Conservation (phyloP, 2,329 filamentous ascomycete genomes). For the Colletotrichum theobromicola region DNA sequence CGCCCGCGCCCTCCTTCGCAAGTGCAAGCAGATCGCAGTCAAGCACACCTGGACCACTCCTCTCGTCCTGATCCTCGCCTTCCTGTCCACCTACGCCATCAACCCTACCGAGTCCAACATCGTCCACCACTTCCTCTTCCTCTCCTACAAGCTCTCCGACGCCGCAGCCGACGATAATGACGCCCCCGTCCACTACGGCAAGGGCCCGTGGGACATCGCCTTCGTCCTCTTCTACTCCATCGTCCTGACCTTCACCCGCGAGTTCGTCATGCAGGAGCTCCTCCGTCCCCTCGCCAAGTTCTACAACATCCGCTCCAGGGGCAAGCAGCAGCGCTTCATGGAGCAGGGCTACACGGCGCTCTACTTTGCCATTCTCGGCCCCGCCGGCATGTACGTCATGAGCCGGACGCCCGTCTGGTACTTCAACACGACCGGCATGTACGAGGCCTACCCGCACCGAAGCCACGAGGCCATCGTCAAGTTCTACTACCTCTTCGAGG, state of each 20-base stretch:
- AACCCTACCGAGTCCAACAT: slow-evolving; percentile 70
- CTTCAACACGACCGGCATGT: slow-evolving; percentile 76
- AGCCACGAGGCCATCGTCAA: slow-evolving; percentile 72
- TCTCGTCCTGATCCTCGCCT: slow-evolving; percentile 57
- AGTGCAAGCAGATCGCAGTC: slow-evolving; percentile 20
- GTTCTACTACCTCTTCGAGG: slow-evolving; percentile 77
- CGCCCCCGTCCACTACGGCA: slow-evolving; percentile 67
- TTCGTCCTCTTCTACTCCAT: slow-evolving; percentile 77
- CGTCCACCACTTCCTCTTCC: slow-evolving; percentile 68
- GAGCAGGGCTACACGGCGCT: slow-evolving; percentile 78
- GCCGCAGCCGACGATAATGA: slow-evolving; percentile 33
- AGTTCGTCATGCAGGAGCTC: slow-evolving; percentile 76
- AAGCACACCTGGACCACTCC: slow-evolving; percentile 47
- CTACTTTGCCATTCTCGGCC: slow-evolving; percentile 72
- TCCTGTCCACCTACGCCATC: slow-evolving; percentile 63
- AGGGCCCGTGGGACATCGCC: slow-evolving; percentile 70
- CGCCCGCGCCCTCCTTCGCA: slow-evolving; percentile 15
- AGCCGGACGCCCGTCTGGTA: slow-evolving; percentile 74
- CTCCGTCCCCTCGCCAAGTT: slow-evolving; percentile 66
- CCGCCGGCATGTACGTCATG: slow-evolving; percentile 75
- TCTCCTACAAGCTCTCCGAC: slow-evolving; percentile 68
- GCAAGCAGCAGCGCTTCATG: slow-evolving; percentile 75
- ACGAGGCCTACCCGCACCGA: slow-evolving; percentile 71
- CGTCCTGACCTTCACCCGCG: slow-evolving; percentile 74
- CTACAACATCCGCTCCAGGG: slow-evolving; percentile 63